phyloP scores from a whole-genome alignment of 2,329 filamentous ascomycete genomes.

The Didymella pinodella region DNA sequence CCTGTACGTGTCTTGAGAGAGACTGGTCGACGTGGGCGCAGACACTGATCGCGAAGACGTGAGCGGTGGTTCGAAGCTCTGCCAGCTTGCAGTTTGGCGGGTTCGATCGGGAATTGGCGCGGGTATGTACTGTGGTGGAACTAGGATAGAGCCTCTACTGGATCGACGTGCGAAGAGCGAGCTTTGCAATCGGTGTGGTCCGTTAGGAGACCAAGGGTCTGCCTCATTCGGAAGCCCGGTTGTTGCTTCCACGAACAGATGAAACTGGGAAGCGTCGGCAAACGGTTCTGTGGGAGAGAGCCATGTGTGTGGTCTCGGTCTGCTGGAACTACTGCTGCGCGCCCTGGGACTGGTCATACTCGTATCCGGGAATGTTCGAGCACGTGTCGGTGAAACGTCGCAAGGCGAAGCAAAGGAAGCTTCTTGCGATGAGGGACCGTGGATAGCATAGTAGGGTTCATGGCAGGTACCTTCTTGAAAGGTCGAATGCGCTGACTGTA shows the following conservation, averaged over 20 bases:
- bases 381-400: constrained; percentile 33
- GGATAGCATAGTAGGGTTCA: constrained; percentile 24
- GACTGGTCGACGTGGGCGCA: constrained; percentile 21
- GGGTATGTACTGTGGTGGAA: constrained; percentile 32
- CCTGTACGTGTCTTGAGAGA: constrained; percentile 7
- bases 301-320: constrained; percentile 46
- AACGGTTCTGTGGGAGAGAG: constrained; percentile 48
- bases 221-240: constrained; percentile 43
- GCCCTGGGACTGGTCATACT: constrained; percentile 27
- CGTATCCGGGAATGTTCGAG: constrained; percentile 42
- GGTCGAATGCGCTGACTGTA: constrained; percentile 35
- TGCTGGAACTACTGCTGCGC: constrained; percentile 28
- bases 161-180: constrained; percentile 44
- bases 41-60: constrained; percentile 22
- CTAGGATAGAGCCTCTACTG: constrained; percentile 38
- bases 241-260: constrained; percentile 52
- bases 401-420: constrained; percentile 33
- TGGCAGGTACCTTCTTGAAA: constrained; percentile 27
- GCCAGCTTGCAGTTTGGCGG: constrained; percentile 36
- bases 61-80: constrained; percentile 36
- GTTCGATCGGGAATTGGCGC: constrained; percentile 21
- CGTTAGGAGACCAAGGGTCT: constrained; percentile 45
- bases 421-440: constrained; percentile 12
- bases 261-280: constrained; percentile 47
- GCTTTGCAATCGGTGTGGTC: constrained; percentile 42